Evolutionary conservation across 2,329 filamentous ascomycete genomes (phyloP), one percentile per base, ranked within the genome.

Genomic region (Ophiostoma australiae): DNA sequence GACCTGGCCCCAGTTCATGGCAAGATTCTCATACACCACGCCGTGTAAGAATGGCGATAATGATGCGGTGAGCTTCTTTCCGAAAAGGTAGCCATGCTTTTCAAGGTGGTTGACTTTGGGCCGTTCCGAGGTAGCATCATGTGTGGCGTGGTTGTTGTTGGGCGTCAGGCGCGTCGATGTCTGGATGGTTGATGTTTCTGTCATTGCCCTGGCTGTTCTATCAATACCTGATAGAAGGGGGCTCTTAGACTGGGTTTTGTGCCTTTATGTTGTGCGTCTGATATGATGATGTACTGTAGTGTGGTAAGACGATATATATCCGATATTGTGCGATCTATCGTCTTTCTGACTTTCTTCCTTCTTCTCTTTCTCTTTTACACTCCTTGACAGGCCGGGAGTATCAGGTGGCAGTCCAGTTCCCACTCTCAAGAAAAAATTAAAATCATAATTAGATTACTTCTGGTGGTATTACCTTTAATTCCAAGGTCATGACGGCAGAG

Each of bases 51-150:
- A 78, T 0, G 86, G 85, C 3, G 86, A 87, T 74, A 86, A 79
- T 33, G 85, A 87, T 48, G 85, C 82, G 5, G 83, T 76, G 73
- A 88, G 81, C 72, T 87, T 86, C 74, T 84, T 81, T 72, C 86
- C 86, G 74, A 88, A 88, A 35, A 88, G 83, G 75, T 85, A 87
- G 68, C 84, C 83, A 74, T 85, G 83, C 35, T 79, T 79, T 44
- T 84, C 80, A 1, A 83, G 76, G 20, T 76, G 75, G 70, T 73
- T 73, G 65, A 77, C 55, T 23, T 31, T 13, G 1, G 67, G 70
- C 20, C 41, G 10, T 15, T 55, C 67, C 3, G 70, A 55, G 6
- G 11, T 8, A n/a, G 48, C 41, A 44, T 17, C 48, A 23, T 55
- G 48, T 23, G 23, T 31, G 27, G 31, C 17, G 27, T 31, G 55